Evolutionary conservation across 75 land plant genomes (phyloP), one percentile per base, ranked within the genome.

Genomic region (Pinus albicaulis): DNA sequence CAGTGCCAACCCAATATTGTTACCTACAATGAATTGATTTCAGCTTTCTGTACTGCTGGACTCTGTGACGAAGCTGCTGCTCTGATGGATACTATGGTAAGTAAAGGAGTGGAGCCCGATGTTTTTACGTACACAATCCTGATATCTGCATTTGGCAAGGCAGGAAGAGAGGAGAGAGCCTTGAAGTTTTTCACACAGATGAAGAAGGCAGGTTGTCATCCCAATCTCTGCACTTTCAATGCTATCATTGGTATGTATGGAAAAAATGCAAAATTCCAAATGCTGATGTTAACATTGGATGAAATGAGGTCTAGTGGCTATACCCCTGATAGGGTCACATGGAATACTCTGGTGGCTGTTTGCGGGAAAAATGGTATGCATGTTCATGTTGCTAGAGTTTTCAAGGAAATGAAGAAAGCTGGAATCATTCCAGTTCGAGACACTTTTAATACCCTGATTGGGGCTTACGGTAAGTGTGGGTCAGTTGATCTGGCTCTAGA

Each of bases 401-500:
- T 90, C 48, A 78, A 61, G 23, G 93, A 90, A 75, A 96, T 96
- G 99, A 90, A 83, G 80, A 83, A 73, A 61, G 86, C 87, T 74
- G 98, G 99, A 7, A 81, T 86, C 70, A 86, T 86, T 53, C 98
- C 99, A 25, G 90, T 81, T 59, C 79, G 86, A 75, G 91, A 87
- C 41, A 96, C 99, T 12, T 96, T 90, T 79, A 92, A 96, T 65
- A 90, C 92, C 59, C 76, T 96, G 74, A 96, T 96, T 63, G 79
- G 87, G 60, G 94, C 91, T 0, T 96, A 96, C 80, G 99, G 99
- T 12, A 83, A 95, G n/a, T 96, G 93, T 76, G 99, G 98, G 11
- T 88, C 86, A 5, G 68, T 76, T 38, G 72, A 80, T 17, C 82
- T 90, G 75, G 86, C 91, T 26, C 41, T 82, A 57, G 83, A 79